phyloP scores from a whole-genome alignment of 805 yeast genomes.

The Yarrowia porcina region DNA sequence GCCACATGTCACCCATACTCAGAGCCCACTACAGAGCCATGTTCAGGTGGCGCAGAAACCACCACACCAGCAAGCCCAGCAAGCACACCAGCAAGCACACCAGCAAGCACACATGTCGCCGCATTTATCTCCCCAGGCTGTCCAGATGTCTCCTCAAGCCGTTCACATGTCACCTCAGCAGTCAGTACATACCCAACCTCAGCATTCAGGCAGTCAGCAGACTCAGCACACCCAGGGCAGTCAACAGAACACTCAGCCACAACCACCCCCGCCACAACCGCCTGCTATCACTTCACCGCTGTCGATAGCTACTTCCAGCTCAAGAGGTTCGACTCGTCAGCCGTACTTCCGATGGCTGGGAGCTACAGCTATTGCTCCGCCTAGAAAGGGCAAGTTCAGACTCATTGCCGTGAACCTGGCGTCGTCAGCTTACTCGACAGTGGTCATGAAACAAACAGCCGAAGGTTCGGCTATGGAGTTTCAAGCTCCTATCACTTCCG shows the following conservation, averaged over 20 bases:
- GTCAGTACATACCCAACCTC: background rate
- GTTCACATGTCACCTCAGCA: background rate
- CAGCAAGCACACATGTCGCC: background rate
- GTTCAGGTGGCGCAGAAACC: background rate
- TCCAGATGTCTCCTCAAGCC: background rate
- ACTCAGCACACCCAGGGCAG: background rate
- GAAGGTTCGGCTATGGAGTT: conserved; percentile 15
- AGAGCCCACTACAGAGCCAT: background rate
- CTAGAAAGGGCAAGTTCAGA: conserved; percentile 33
- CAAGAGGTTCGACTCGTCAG: conserved; percentile 29
- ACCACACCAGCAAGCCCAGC: background rate
- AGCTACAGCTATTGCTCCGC: conserved; percentile 37
- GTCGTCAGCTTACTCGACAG: background rate
- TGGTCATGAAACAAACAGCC: conserved; percentile 17
- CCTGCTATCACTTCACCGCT: background rate
- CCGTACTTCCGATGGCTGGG: conserved; percentile 37
- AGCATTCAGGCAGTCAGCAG: background rate
- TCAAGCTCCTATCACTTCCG: conserved; percentile 1
- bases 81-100: background rate
- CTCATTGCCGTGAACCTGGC: conserved; percentile 34
- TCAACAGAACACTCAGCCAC: background rate
- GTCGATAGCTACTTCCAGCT: background rate
- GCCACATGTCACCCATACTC: background rate
- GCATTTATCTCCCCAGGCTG: background rate
- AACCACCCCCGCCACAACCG: background rate